Evolutionary conservation across 805 yeast species (phyloP).

Genomic region (Metschnikowia gelsemii): DNA sequence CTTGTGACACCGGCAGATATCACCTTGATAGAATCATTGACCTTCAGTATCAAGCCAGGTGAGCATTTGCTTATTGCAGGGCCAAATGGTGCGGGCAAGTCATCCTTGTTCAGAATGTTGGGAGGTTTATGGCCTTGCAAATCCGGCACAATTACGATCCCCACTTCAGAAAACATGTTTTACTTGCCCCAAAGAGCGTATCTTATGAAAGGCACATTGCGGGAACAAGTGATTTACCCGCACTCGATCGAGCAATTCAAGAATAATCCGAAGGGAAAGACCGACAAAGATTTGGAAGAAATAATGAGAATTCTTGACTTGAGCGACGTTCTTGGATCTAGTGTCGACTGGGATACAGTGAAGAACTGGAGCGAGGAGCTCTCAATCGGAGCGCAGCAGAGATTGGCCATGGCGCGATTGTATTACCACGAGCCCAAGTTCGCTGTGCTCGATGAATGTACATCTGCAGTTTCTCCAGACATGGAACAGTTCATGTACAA

Average conservation of each 20-base stretch:
- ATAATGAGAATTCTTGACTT: conserved; percentile 59
- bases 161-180: conserved; percentile 66
- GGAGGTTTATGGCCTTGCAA: conserved; percentile 93
- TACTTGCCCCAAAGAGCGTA: conserved; percentile 93
- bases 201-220: conserved; percentile 72
- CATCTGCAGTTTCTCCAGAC: conserved; percentile 88
- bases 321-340: conserved; percentile 48
- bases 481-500: conserved; percentile 88
- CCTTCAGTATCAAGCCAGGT: conserved; percentile 75
- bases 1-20: conserved; percentile 84
- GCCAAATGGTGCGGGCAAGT: conserved; percentile 95
- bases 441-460: conserved; percentile 94
- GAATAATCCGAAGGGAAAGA: conserved; percentile 32
- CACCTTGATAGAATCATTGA: conserved; percentile 60
- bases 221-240: conserved; percentile 90
- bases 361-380: conserved; percentile 88
- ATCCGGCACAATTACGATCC: conserved; percentile 57
- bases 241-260: conserved; percentile 61
- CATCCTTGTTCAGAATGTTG: conserved; percentile 82
- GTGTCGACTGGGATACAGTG: conserved; percentile 52
- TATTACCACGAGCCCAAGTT: conserved; percentile 89
- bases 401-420: conserved; percentile 89
- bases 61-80: conserved; percentile 88
- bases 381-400: conserved; percentile 88
- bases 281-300: conserved; percentile 50